Percentiles rank a stretch among this genome's conserved stretches.
Evolutionary conservation across 768 basidiomycete genomes (phyloP).

Genomic region (Termitomyces sp.): DNA sequence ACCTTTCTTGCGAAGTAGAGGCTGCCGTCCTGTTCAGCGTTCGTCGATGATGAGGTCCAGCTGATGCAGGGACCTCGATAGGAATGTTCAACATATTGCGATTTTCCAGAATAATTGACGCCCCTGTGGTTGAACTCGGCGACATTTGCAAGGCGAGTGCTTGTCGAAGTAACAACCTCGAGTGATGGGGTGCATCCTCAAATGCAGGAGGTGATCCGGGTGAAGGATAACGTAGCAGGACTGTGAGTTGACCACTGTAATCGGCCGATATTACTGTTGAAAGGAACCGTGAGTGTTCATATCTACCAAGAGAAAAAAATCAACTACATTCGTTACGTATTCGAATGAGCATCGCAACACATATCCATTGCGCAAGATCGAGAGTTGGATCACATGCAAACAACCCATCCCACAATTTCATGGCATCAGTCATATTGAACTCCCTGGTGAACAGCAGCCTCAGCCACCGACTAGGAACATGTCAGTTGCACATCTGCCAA

Average conservation of each 20-base stretch:
- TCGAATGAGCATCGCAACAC: conserved; percentile 91
- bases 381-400: conserved; percentile 84
- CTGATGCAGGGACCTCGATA: conserved; percentile 51
- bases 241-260: conserved; percentile 80
- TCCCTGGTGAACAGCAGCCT: conserved; percentile 92
- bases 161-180: conserved; percentile 73
- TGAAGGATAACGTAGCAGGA: conserved; percentile 81
- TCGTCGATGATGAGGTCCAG: conserved; percentile 30
- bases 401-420: conserved; percentile 93
- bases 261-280: conserved; percentile 76
- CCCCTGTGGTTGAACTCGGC: conserved; percentile 68
- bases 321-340: conserved; percentile 79
- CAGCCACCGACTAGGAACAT: conserved; percentile 73
- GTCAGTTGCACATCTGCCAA: conserved; percentile 2
- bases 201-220: conserved; percentile 29
- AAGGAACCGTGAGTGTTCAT: conserved; percentile 4
- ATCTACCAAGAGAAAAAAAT: conserved; percentile 3
- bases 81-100: conserved; percentile 70
- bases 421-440: conserved; percentile 71
- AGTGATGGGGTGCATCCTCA: conserved; percentile 44
- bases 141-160: conserved; percentile 74
- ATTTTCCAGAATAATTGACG: conserved; percentile 80
- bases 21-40: conserved; percentile 22
- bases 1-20: conserved; percentile 1
- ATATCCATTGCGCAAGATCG: conserved; percentile 78